Conservation (phyloP, 208 protist species). For the Wallacemonas sp. region DNA sequence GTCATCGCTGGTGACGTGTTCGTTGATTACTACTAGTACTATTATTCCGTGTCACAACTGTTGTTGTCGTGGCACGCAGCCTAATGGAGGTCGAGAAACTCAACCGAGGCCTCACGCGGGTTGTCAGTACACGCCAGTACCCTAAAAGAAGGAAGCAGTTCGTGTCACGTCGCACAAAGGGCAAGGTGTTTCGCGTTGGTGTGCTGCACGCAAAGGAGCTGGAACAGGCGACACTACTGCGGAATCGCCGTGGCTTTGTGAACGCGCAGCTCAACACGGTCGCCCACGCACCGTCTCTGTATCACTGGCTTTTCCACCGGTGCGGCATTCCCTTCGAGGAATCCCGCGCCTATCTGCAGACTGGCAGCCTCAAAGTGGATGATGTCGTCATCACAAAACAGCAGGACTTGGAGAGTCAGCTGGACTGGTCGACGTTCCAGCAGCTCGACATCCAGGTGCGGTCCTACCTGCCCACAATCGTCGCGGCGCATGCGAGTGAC, state of each 20-base stretch:
- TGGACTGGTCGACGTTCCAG: conserved; percentile 76
- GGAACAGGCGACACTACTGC: conserved; percentile 49
- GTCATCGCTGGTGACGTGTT: too few species aligned
- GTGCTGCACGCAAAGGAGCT: conserved; percentile 74
- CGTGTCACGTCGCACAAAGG: conserved; percentile 47
- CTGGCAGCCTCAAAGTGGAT: conserved; percentile 55
- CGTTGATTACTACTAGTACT: too few species aligned
- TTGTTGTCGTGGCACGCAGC: background rate
- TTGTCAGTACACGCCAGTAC: conserved; percentile 63
- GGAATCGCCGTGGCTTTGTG: conserved; percentile 78
- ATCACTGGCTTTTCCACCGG: conserved; percentile 89
- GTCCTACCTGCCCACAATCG: conserved; percentile 26
- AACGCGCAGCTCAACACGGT: conserved; percentile 84
- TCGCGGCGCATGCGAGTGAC: conserved; percentile 4
- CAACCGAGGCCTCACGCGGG: conserved; percentile 66
- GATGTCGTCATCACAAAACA: conserved; percentile 41
- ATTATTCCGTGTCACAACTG: background rate
- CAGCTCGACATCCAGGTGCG: conserved; percentile 73
- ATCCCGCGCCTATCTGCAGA: conserved; percentile 43
- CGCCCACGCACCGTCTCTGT: conserved; percentile 80
- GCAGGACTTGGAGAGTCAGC: conserved; percentile 68
- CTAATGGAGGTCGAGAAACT: conserved; percentile 63
- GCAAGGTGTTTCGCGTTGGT: conserved; percentile 75
- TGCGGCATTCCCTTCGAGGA: conserved; percentile 87
- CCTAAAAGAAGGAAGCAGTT: conserved; percentile 39